Evolutionary conservation across 768 basidiomycete species (phyloP).

Genomic region (Boletus rubroflammeus): DNA sequence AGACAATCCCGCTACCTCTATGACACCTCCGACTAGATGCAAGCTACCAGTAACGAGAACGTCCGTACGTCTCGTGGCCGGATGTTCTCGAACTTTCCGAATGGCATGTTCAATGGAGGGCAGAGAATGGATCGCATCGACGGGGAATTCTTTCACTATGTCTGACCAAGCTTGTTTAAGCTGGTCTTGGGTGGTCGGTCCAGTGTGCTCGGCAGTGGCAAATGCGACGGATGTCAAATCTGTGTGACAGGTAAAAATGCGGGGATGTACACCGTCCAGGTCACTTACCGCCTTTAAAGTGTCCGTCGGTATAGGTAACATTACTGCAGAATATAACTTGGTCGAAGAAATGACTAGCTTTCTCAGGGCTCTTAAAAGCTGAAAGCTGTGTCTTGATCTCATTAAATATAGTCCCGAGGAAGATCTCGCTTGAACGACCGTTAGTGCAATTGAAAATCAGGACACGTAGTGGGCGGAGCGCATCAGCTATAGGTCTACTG

Average conservation of each 20-base stretch:
- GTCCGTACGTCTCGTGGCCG: conserved; percentile 36
- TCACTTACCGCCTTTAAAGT: conserved; percentile 81
- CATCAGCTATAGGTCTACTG: conserved; percentile 11
- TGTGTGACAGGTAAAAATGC: conserved; percentile 29
- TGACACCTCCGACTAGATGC: conserved; percentile 89
- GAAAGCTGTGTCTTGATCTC: conserved; percentile 48
- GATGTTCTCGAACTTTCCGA: conserved; percentile 50
- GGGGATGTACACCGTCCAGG: neutral
- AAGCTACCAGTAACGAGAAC: conserved; percentile 91
- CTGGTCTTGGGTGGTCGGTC: conserved; percentile 72
- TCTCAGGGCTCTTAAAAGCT: conserved; percentile 36
- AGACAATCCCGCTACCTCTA: conserved; percentile 86
- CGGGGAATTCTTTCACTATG: conserved; percentile 59
- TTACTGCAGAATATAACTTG: conserved; percentile 94
- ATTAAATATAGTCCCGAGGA: conserved; percentile 60
- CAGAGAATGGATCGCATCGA: conserved; percentile 66
- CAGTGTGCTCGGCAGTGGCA: conserved; percentile 54
- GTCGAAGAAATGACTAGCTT: conserved; percentile 58
- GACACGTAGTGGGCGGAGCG: conserved; percentile 42
- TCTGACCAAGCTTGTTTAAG: conserved; percentile 71
- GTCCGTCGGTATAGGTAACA: conserved; percentile 87
- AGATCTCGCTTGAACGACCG: conserved; percentile 74
- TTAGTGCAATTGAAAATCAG: conserved; percentile 95
- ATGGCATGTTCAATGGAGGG: conserved; percentile 90
- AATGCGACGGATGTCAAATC: conserved; percentile 76